These are phyloP conservation scores for Pyrenochaeta sp. DNA, from an alignment of 2,329 filamentous ascomycete genomes.

Conservation along the genomic window DNA sequence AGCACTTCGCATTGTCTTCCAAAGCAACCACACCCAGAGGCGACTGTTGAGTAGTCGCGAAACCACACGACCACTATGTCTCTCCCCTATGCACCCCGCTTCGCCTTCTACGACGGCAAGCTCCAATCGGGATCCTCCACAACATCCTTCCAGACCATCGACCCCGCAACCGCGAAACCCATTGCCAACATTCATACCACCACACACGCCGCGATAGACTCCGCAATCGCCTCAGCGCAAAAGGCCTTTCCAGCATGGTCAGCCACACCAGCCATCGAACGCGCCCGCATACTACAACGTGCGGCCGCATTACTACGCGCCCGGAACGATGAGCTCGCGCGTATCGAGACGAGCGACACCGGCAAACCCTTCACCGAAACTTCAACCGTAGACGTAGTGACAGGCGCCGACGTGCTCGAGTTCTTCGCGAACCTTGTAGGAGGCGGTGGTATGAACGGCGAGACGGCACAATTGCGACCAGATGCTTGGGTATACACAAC, in stretches of 20 bases:
- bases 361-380: slow-evolving; percentile 89
- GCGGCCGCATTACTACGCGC: slow-evolving; percentile 77
- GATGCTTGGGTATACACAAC: slow-evolving; percentile 85
- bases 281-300: slow-evolving; percentile 79
- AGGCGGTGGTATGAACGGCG: slow-evolving; percentile 80
- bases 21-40: background rate
- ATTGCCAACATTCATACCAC: slow-evolving; percentile 77
- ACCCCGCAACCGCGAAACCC: slow-evolving; percentile 75
- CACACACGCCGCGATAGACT: slow-evolving; percentile 72
- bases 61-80: slow-evolving; percentile 31
- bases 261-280: slow-evolving; percentile 74
- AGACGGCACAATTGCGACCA: slow-evolving; percentile 75
- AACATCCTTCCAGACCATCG: slow-evolving; percentile 73
- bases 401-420: slow-evolving; percentile 84
- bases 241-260: slow-evolving; percentile 81
- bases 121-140: slow-evolving; percentile 67
- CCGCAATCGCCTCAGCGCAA: slow-evolving; percentile 74
- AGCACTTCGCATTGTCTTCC: background rate
- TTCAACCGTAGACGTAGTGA: slow-evolving; percentile 81
- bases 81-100: slow-evolving; percentile 60
- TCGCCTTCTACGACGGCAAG: slow-evolving; percentile 80
- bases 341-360: slow-evolving; percentile 82
- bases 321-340: slow-evolving; percentile 81
- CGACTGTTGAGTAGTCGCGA: background rate
- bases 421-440: slow-evolving; percentile 85